Percentiles rank a stretch among this genome's conserved stretches.
Conservation (phyloP, 208 protist species). For the Crithidia expoeki region DNA sequence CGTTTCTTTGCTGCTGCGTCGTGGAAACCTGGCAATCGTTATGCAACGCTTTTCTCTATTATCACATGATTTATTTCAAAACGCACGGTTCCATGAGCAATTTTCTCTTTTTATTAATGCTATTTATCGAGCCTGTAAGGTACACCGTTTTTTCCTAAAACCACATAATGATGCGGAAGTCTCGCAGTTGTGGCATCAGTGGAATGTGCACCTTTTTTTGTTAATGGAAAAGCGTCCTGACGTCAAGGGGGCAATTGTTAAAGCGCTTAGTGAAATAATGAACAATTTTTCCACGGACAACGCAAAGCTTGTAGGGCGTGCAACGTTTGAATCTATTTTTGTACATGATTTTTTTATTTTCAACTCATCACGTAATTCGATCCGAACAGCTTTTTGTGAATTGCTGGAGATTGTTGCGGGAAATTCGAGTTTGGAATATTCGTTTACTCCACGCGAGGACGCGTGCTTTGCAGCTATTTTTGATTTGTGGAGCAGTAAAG, state of each 20-base stretch:
- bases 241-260: constrained; percentile 5
- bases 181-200: constrained; percentile 22
- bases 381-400: constrained; percentile 18
- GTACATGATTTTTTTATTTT: constrained; percentile 18
- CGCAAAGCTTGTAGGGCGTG: constrained; percentile 5
- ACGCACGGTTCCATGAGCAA: constrained; percentile 5
- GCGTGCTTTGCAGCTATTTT: constrained; percentile 22
- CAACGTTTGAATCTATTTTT: constrained; percentile 35
- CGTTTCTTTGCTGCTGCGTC: constrained; percentile 7
- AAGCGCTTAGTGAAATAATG: constrained; percentile 7
- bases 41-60: constrained; percentile 11
- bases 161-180: background rate
- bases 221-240: constrained; percentile 19
- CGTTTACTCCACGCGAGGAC: constrained; percentile 9
- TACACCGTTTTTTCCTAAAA: constrained; percentile 16
- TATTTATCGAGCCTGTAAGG: constrained; percentile 11
- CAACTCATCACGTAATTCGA: background rate
- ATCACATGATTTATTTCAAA: constrained; percentile 20
- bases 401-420: constrained; percentile 15
- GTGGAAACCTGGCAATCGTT: constrained; percentile 14
- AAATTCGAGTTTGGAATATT: background rate
- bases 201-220: constrained; percentile 17
- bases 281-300: constrained; percentile 1
- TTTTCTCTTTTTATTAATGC: constrained; percentile 13
- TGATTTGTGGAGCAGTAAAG: constrained; percentile 42